phyloP scores from a whole-genome alignment of 768 basidiomycete species.

The Collybia nuda region DNA sequence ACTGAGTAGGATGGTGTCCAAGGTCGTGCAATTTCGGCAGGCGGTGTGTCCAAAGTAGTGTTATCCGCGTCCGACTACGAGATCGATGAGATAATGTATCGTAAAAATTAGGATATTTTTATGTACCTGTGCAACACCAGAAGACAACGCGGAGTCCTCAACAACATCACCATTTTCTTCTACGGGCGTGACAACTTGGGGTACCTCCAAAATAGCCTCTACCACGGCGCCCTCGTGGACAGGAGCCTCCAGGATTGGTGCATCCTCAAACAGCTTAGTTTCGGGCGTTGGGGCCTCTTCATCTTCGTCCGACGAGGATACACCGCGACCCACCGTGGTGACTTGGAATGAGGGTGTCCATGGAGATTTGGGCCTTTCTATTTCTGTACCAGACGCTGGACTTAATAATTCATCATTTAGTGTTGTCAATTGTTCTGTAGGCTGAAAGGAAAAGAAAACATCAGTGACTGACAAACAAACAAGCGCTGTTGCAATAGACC shows the following conservation, averaged over 20 bases:
- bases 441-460: background rate
- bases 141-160: background rate
- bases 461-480: too few species aligned
- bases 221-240: background rate
- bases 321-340: conserved; percentile 33
- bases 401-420: background rate
- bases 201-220: background rate
- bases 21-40: conserved; percentile 17
- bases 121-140: too few species aligned
- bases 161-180: background rate
- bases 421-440: background rate
- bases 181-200: background rate
- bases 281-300: conserved; percentile 10
- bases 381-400: conserved; percentile 11
- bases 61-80: conserved; percentile 17
- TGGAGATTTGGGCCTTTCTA: conserved; percentile 48
- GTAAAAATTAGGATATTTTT: too few species aligned
- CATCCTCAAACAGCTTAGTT: conserved; percentile 7
- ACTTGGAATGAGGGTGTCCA: conserved; percentile 57
- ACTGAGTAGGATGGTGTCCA: conserved; percentile 45
- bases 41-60: conserved; percentile 10
- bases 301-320: conserved; percentile 12
- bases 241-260: background rate
- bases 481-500: background rate
- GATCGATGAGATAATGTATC: background rate